These are phyloP conservation scores for Sicyos edulis DNA, from an alignment of 306 rosid species.

Conservation along the genomic window DNA sequence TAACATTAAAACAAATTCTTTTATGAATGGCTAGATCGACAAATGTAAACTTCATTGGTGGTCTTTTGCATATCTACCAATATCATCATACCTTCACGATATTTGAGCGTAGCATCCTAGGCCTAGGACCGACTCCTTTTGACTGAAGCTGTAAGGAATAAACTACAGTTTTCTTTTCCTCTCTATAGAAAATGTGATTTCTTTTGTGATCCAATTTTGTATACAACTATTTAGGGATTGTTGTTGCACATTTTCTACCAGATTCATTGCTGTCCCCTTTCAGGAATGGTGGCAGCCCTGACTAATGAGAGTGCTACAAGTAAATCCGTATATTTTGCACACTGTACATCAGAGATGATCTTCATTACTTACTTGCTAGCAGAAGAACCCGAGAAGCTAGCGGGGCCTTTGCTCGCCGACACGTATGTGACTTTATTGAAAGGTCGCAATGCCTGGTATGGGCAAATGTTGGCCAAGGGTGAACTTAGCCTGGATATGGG, in stretches of 20 bases:
- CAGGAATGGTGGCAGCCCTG: constrained; percentile 94
- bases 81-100: not conserved
- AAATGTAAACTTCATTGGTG: not conserved
- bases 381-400: constrained; percentile 88
- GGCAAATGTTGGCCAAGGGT: constrained; percentile 90
- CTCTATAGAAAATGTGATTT: too few species aligned
- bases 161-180: not conserved
- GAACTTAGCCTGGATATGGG: constrained; percentile 83
- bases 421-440: constrained; percentile 81
- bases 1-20: too few species aligned
- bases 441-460: constrained; percentile 77
- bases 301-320: constrained; percentile 96
- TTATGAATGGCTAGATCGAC: not conserved
- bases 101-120: not conserved
- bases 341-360: constrained; percentile 90
- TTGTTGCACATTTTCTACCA: not conserved
- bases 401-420: constrained; percentile 86
- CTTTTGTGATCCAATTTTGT: too few species aligned
- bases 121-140: too few species aligned
- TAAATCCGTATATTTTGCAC: constrained; percentile 89
- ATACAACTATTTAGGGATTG: not conserved
- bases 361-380: constrained; percentile 70
- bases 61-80: not conserved
- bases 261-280: constrained; percentile 1
- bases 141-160: not conserved